phyloP scores from a whole-genome alignment of 306 rosid species.

The Glycyrrhiza uralensis region DNA sequence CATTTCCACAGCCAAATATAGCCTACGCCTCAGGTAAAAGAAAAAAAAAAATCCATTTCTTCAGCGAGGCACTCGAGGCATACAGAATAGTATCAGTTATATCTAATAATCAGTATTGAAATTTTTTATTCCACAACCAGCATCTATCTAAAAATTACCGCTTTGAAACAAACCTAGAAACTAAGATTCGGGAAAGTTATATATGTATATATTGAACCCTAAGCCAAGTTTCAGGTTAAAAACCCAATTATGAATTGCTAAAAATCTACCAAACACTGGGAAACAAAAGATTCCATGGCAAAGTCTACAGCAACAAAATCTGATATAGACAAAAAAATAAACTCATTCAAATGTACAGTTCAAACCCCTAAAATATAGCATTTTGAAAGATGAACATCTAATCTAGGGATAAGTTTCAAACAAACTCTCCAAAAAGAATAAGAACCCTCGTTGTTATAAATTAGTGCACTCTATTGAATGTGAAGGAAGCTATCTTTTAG shows the following conservation, averaged over 20 bases:
- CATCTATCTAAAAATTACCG: not conserved
- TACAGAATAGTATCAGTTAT: no score
- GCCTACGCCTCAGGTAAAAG: not conserved
- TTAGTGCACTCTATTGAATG: not conserved
- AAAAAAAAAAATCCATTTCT: not conserved
- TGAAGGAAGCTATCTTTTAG: conserved; percentile 12
- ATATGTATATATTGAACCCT: not conserved
- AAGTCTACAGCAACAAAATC: conserved; percentile 14
- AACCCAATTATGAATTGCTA: not conserved
- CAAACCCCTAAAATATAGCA: conserved; percentile 31
- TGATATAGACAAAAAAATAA: conserved; percentile 23
- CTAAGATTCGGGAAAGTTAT: not conserved
- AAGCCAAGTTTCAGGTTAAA: not conserved
- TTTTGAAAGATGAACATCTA: conserved; percentile 28
- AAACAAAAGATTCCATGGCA: not conserved
- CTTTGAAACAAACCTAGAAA: not conserved
- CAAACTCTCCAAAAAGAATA: conserved; percentile 13
- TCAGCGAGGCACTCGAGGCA: not conserved
- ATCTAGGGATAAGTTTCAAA: conserved; percentile 18
- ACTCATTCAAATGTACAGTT: conserved; percentile 40
- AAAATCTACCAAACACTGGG: not conserved
- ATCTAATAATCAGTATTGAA: not conserved
- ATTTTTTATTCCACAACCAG: not conserved
- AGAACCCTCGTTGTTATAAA: not conserved
- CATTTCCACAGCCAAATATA: not conserved